A percentile compares a stretch with the other conserved stretches of the same genome.
Evolutionary conservation across 441 rosid genomes (phyloP).

Genomic region (Manihot esculenta): DNA sequence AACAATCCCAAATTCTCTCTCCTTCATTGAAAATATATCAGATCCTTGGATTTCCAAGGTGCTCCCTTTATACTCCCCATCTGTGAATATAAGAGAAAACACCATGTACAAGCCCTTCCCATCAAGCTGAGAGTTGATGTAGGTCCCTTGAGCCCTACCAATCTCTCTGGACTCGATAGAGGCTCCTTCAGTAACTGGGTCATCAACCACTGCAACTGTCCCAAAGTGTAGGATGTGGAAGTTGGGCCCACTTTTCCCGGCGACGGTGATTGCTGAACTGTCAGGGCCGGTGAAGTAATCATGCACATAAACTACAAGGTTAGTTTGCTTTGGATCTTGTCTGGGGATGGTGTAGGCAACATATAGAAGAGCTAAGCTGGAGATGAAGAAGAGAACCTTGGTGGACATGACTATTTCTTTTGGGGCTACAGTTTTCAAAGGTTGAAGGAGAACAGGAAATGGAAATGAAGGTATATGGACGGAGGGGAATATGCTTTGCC

Average conservation of each 20-base stretch:
- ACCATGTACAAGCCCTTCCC: constrained; percentile 44
- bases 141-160: constrained; percentile 44
- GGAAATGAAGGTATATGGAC: not conserved
- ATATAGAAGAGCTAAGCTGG: constrained; percentile 26
- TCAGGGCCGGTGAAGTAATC: constrained; percentile 38
- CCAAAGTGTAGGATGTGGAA: constrained; percentile 39
- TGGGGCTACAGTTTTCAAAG: not conserved
- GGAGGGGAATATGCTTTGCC: constrained; percentile 21
- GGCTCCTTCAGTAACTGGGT: constrained; percentile 42
- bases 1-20: constrained; percentile 43
- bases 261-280: constrained; percentile 35
- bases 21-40: constrained; percentile 35
- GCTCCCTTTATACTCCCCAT: constrained; percentile 42
- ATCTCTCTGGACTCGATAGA: constrained; percentile 34
- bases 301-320: constrained; percentile 40
- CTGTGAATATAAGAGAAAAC: constrained; percentile 37
- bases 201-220: constrained; percentile 40
- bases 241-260: constrained; percentile 25
- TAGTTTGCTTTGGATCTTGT: constrained; percentile 26
- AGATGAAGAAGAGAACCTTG: constrained; percentile 32
- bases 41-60: constrained; percentile 46
- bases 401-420: constrained; percentile 25
- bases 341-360: constrained; percentile 31
- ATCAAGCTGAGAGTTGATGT: constrained; percentile 43
- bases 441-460: not conserved